Evolutionary conservation across 2,329 filamentous ascomycete species (phyloP).

Genomic region (Colletotrichum kahawae): DNA sequence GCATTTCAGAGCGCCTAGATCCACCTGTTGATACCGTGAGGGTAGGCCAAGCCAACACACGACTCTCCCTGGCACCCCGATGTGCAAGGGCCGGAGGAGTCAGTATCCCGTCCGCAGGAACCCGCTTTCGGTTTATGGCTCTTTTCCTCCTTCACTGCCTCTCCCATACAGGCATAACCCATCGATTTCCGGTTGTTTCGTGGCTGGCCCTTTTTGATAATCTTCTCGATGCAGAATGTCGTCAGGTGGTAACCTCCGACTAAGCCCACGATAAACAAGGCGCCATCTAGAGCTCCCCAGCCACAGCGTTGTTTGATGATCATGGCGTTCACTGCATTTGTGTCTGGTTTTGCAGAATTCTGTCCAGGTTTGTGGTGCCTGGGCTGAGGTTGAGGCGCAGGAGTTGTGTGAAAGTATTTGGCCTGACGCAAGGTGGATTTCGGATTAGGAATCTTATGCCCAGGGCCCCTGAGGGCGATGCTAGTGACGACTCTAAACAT

Average conservation of each 20-base stretch:
- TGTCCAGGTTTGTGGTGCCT: background rate
- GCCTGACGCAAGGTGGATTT: fast-evolving
- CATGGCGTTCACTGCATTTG: background rate
- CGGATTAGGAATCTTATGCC: fast-evolving
- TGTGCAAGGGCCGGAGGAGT: background rate
- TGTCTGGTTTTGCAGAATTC: fast-evolving
- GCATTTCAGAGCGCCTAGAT: background rate
- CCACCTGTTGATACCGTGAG: background rate
- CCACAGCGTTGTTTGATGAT: background rate
- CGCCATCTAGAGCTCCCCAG: background rate
- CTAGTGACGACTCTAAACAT: fast-evolving
- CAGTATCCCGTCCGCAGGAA: background rate
- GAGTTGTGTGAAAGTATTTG: background rate
- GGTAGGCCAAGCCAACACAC: background rate
- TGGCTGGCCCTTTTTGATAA: background rate
- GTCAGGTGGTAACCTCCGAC: background rate
- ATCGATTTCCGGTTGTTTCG: background rate
- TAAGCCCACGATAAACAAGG: background rate
- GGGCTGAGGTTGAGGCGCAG: background rate
- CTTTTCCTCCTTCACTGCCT: background rate
- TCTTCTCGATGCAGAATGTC: background rate
- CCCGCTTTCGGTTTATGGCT: fast-evolving
- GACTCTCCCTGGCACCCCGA: background rate
- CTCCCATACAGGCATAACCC: background rate
- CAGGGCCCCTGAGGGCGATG: fast-evolving